A percentile compares a stretch with the other conserved stretches of the same genome.
Evolutionary conservation across 2,329 filamentous ascomycete genomes (phyloP).

Genomic region (Aspergillus eucalypticola): DNA sequence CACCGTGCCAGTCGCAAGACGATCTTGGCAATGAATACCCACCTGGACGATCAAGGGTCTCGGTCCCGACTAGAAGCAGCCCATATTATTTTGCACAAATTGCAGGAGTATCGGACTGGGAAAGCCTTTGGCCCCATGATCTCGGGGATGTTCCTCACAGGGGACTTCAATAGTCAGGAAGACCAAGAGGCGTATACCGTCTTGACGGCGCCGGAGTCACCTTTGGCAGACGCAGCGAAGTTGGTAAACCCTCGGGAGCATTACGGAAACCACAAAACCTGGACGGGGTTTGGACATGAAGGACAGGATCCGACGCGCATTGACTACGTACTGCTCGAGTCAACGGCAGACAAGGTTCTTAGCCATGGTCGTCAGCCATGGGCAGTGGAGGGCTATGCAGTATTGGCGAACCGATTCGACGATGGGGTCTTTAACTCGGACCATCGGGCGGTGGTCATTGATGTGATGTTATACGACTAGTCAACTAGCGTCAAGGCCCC

Average conservation of each 20-base stretch:
- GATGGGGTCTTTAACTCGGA: slow-evolving; percentile 57
- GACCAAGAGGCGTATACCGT: slow-evolving; percentile 55
- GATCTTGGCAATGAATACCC: slow-evolving; percentile 57
- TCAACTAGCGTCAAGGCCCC: not conserved
- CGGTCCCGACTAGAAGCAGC: slow-evolving; percentile 53
- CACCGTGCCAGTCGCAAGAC: slow-evolving; percentile 44
- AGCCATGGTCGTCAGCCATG: slow-evolving; percentile 33
- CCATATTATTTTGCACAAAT: slow-evolving; percentile 51
- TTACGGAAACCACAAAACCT: slow-evolving; percentile 57
- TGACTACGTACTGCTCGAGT: slow-evolving; percentile 55
- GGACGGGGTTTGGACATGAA: slow-evolving; percentile 54
- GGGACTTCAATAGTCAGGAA: slow-evolving; percentile 58
- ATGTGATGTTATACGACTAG: slow-evolving; percentile 36
- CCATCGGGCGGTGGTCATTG: slow-evolving; percentile 58
- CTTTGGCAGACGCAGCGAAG: slow-evolving; percentile 41
- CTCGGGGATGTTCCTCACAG: slow-evolving; percentile 53
- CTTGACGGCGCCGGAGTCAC: slow-evolving; percentile 43
- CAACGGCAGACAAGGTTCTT: slow-evolving; percentile 13
- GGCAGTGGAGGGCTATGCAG: slow-evolving; percentile 51
- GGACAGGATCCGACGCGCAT: slow-evolving; percentile 46
- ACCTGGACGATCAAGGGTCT: slow-evolving; percentile 57
- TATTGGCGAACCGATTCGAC: slow-evolving; percentile 57
- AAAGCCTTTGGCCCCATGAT: slow-evolving; percentile 26
- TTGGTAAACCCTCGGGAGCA: slow-evolving; percentile 35
- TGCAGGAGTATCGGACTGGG: slow-evolving; percentile 35